Evolutionary conservation across 306 rosid species (phyloP).

Genomic region (Vigna nakashimae): DNA sequence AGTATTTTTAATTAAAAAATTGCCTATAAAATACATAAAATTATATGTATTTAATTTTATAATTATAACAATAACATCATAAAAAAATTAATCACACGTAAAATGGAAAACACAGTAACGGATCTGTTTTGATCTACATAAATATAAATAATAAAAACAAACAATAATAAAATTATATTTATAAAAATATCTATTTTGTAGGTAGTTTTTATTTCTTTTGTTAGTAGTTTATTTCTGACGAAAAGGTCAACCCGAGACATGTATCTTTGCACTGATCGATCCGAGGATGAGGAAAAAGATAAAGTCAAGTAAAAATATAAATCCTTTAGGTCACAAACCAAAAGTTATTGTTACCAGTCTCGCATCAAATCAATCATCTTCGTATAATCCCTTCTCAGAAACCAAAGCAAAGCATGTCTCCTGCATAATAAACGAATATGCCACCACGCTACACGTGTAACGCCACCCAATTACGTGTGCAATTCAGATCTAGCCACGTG

Average conservation of each 20-base stretch:
- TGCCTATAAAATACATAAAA: too few relatives aligned
- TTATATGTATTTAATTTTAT: too few relatives aligned
- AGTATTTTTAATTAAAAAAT: too few relatives aligned
- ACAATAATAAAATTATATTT: too few relatives aligned
- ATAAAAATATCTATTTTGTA: too few relatives aligned
- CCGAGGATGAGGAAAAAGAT: constrained; percentile 39
- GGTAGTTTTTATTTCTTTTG: too few relatives aligned
- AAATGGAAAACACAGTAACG: too few relatives aligned
- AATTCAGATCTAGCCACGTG: constrained; percentile 37
- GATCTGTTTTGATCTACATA: too few relatives aligned
- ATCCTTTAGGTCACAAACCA: background rate
- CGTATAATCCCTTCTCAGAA: background rate
- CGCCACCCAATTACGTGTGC: constrained; percentile 39
- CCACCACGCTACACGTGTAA: constrained; percentile 53
- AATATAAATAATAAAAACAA: too few relatives aligned
- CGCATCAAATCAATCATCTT: constrained; percentile 11
- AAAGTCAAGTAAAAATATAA: constrained; percentile 47
- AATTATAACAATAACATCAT: too few relatives aligned
- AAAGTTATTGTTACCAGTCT: background rate
- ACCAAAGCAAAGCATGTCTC: constrained; percentile 31
- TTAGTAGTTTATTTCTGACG: background rate
- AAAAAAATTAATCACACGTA: too few relatives aligned
- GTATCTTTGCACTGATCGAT: constrained; percentile 24
- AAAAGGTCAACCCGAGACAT: constrained; percentile 23
- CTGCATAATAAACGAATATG: constrained; percentile 46